A percentile compares a stretch with the other conserved stretches of the same genome.
Evolutionary conservation across 176 grass and related monocot species (phyloP).

Genomic region (Canna indica): DNA sequence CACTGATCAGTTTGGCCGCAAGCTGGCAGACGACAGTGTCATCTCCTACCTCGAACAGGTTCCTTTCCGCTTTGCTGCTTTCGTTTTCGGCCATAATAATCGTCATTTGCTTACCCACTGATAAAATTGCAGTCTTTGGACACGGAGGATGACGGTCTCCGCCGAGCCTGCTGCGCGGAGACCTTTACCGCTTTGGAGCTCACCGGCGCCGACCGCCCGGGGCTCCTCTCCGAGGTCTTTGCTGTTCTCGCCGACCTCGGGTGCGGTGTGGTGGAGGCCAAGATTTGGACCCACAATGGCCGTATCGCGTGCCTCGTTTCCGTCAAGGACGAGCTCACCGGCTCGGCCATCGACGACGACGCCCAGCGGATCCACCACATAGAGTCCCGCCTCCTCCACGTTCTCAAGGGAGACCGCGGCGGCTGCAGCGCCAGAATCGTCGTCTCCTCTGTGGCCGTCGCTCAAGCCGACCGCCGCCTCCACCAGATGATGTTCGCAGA

Average conservation of each 20-base stretch:
- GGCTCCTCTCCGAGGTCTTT: constrained; percentile 18
- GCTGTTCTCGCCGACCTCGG: constrained; percentile 12
- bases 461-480: constrained; percentile 12
- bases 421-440: constrained; percentile 1
- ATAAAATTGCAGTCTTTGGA: constrained; percentile 13
- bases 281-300: constrained; percentile 15
- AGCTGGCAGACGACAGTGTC: constrained; percentile 16
- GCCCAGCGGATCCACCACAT: neutral
- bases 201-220: constrained; percentile 11
- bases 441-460: neutral
- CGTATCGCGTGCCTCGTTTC: constrained; percentile 14
- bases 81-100: neutral
- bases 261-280: constrained; percentile 10
- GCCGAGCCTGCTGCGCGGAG: neutral
- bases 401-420: constrained; percentile 11
- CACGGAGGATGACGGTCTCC: neutral
- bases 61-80: neutral
- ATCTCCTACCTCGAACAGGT: constrained; percentile 19
- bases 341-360: neutral
- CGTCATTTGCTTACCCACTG: neutral
- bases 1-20: constrained; percentile 33
- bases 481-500: constrained; percentile 21
- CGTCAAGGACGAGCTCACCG: constrained; percentile 3
- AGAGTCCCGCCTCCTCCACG: constrained; percentile 17
- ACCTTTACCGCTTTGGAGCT: constrained; percentile 7